Percentiles rank a stretch among this genome's conserved stretches.
Evolutionary conservation across 2,329 filamentous ascomycete genomes (phyloP).

Genomic region (Xenosphaeropsis pyriputrescens): DNA sequence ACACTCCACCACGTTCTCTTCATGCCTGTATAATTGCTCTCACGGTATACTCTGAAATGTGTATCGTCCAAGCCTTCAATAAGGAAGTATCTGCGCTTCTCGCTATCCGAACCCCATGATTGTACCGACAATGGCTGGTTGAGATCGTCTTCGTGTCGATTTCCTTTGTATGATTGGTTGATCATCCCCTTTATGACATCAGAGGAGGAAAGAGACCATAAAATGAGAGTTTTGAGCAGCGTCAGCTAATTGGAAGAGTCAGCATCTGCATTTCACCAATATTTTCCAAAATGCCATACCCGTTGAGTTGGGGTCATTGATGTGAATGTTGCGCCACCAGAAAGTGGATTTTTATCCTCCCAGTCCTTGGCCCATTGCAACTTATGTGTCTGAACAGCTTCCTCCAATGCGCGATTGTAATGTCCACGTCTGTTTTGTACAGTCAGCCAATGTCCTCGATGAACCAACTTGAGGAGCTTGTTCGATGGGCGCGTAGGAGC

Average conservation of each 20-base stretch:
- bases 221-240: conserved; percentile 65
- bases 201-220: conserved; percentile 84
- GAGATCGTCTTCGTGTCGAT: conserved; percentile 58
- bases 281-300: conserved; percentile 32
- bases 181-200: conserved; percentile 70
- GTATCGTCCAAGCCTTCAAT: conserved; percentile 92
- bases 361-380: conserved; percentile 79
- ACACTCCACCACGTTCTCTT: conserved; percentile 84
- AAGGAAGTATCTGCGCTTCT: conserved; percentile 86
- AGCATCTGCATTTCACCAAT: background rate
- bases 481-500: too few species aligned
- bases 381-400: conserved; percentile 74
- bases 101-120: conserved; percentile 77
- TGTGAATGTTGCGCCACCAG: conserved; percentile 66
- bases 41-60: conserved; percentile 82
- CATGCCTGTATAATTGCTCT: conserved; percentile 69
- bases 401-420: conserved; percentile 84
- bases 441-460: background rate
- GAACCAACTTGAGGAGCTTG: too few species aligned
- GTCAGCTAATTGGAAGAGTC: conserved; percentile 43
- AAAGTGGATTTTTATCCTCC: conserved; percentile 70
- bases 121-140: conserved; percentile 86
- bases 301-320: conserved; percentile 70
- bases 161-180: conserved; percentile 78
- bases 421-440: conserved; percentile 59